Percentiles rank a stretch among this genome's conserved stretches.
Conservation (phyloP, 1,284 basidiomycete species). For the Papiliotrema terrestris region DNA sequence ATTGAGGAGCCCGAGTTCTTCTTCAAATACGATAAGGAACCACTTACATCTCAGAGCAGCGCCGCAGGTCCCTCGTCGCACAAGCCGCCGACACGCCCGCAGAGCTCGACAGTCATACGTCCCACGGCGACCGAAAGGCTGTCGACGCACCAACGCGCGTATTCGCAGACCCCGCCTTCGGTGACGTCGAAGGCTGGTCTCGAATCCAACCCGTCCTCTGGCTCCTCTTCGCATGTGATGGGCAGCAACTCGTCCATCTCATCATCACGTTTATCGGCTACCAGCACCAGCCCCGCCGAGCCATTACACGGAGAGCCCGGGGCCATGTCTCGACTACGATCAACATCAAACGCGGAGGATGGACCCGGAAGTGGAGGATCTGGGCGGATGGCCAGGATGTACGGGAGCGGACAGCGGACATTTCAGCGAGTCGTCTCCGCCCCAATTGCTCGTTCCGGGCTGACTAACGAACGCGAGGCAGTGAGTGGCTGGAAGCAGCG, state of each 20-base stretch:
- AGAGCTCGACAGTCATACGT: too few species aligned
- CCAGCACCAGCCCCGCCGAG: neutral
- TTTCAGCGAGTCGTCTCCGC: slow-evolving; percentile 37
- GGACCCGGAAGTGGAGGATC: slow-evolving; percentile 1
- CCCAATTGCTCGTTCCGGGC: slow-evolving; percentile 17
- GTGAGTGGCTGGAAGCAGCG: neutral
- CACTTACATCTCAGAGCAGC: too few species aligned
- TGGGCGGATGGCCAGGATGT: neutral
- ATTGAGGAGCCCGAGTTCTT: too few species aligned
- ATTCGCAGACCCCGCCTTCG: neutral
- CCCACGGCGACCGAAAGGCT: neutral
- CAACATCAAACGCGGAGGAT: neutral
- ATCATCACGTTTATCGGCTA: neutral
- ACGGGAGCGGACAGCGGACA: slow-evolving; percentile 12
- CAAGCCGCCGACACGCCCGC: too few species aligned
- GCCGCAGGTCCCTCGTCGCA: too few species aligned
- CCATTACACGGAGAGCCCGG: neutral
- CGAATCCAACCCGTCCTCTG: neutral
- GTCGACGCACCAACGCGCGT: neutral
- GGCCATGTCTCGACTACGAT: neutral
- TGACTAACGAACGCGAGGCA: neutral
- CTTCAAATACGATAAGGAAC: too few species aligned
- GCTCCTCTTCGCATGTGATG: neutral
- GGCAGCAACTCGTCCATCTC: neutral
- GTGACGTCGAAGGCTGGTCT: too few species aligned